Percentiles rank a stretch among this genome's conserved stretches.
phyloP scores from a whole-genome alignment of 176 grass and related monocot genomes.

The Eleusine indica region DNA sequence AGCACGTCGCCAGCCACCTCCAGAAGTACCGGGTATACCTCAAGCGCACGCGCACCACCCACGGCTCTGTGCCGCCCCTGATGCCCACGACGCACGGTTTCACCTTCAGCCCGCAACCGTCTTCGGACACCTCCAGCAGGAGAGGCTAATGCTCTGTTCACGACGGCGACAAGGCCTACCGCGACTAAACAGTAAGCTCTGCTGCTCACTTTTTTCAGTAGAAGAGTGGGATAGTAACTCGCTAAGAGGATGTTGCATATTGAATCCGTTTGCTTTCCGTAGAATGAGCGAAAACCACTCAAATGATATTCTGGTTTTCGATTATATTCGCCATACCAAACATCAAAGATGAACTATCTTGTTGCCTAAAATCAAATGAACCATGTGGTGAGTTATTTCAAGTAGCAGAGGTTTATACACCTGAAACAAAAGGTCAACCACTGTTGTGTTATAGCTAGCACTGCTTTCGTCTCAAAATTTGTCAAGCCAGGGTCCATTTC shows the following conservation, averaged over 20 bases:
- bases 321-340: neutral
- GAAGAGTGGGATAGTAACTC: neutral
- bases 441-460: neutral
- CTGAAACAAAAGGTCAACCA: slow-evolving; percentile 11
- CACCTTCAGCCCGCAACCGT: neutral
- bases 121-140: neutral
- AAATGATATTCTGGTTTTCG: neutral
- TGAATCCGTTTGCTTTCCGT: neutral
- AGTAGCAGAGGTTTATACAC: neutral
- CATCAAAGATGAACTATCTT: neutral
- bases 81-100: neutral
- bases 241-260: neutral
- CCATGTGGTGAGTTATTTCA: slow-evolving; percentile 10
- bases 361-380: neutral
- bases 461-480: neutral
- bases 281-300: neutral
- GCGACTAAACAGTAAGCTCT: slow-evolving; percentile 34
- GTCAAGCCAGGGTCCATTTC: neutral
- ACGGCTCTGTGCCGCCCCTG: neutral
- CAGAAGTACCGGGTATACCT: slow-evolving; percentile 97
- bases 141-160: neutral
- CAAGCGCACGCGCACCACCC: slow-evolving; percentile 45
- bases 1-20: slow-evolving; percentile 98
- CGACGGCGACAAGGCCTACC: slow-evolving; percentile 3
- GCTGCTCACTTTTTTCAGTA: neutral